Evolutionary conservation across 768 basidiomycete genomes (phyloP), one percentile per base, ranked within the genome.

Genomic region (Pulveroboletus sp.): DNA sequence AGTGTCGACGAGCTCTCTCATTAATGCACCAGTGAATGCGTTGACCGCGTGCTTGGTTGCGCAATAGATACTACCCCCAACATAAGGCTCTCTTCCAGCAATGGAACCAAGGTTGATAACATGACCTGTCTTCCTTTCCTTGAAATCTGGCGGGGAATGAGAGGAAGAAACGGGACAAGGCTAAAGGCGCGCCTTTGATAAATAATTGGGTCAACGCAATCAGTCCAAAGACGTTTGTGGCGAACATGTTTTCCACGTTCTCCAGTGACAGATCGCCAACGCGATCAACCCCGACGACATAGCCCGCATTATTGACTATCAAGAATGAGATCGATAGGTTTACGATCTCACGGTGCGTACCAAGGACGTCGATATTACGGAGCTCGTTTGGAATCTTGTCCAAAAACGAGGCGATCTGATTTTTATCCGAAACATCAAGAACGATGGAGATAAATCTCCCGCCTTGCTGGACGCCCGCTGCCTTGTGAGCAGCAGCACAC

Each of bases 91-190:
- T 9, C 77, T 72, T 41, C 89, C 94, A 12, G 97, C 94, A 49
- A 99, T 80, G 11, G 93, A 95, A 8, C 97, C 94, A 42, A 99
- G 74, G 68, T 97, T 95, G 72, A 99, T 97, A 58, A 99, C 74
- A 72, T 94, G 93, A 0, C 92, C 90, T 5, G 81, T 71, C 60
- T 85, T 81, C 63, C 78, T 84, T 45, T 72, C 76, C 65, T 87
- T 91, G 74, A 93, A 91, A 50, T 87, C 89, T 90, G 58, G 13
- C 44, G 25, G 17, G 21, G 37, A 11, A 46, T 68, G 49, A 57
- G 21, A 45, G 23, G 37, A 34, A 7, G 9, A 50, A 32, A 43
- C 37, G 16, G 16, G 12, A 11, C 42, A 10, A 12, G 17, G 14
- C 34, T 43, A 16, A 31, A 40, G 40, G 46, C 42, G 32, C 4